Base-by-base conservation (phyloP, 164 flowering plant species). In the Dillenia suffruticosa region DNA sequence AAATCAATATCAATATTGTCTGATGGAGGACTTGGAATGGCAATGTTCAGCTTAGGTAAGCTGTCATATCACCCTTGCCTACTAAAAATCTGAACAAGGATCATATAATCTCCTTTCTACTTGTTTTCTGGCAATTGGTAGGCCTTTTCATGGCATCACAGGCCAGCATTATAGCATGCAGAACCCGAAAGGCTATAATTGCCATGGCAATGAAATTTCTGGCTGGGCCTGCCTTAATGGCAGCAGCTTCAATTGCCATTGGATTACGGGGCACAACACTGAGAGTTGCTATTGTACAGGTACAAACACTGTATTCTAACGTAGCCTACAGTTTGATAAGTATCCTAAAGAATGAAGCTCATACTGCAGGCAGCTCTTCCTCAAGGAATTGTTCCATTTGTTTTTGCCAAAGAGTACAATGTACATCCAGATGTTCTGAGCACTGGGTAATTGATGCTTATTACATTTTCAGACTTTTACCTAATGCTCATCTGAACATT, bases 1-100 rank as follows among this genome's bases (percentile, higher is more conserved):
- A 67, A 82, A 59, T 92, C 96, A 10, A 73, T 89, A 53, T 49
- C 63, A 55, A 79, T 87, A 68, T 40, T 92, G 55, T 60, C 94
- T 40, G 76, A 77, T 66, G 97, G 96, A 62, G 97, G 96, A 54
- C 84, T 92, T 55, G 97, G 97, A 24, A 87, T 85, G 96, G 92
- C 94, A 49, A 85, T 87, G 92, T 89, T 92, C 87, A 92, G 96
- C 84, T 65, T 91, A 78, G 92, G 95, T 88, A 72, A 15, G 15
- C 12, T 44, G 13, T n/a, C 57, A 68, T 9, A 26, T 43, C 17
- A 26, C 11, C 26, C 14, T 16, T 54, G 51, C 63, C 51, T 51
- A 63, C 12, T 24, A 48, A 46, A 44, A 55, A 11, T 2, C 46
- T n/a, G 44, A 56, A 22, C 10, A 52, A 7, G 24, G 48, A 45